phyloP scores from a whole-genome alignment of 139 green algal species.

The Raphidocelis subcapitata region DNA sequence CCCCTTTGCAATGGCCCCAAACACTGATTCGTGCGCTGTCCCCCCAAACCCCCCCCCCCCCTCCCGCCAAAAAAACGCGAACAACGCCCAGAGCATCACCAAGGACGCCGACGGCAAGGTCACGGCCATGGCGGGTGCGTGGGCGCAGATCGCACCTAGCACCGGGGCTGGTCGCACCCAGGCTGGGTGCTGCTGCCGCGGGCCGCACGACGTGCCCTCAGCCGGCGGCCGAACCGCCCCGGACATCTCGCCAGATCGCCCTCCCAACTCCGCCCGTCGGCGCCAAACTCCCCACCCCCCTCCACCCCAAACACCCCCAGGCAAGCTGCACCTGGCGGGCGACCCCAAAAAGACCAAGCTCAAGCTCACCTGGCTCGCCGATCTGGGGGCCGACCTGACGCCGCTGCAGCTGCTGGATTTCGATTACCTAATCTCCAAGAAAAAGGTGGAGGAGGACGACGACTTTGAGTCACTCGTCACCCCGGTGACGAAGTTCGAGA shows the following conservation, averaged over 20 bases:
- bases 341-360: slow-evolving; percentile 94
- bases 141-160: neutral
- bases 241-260: too few relatives aligned
- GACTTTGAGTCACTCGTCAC: slow-evolving; percentile 82
- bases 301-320: too few relatives aligned
- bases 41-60: neutral
- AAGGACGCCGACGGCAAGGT: slow-evolving; percentile 36
- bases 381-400: slow-evolving; percentile 36
- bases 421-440: slow-evolving; percentile 95
- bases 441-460: slow-evolving; percentile 93
- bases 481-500: slow-evolving; percentile 50
- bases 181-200: too few relatives aligned
- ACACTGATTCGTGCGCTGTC: too few relatives aligned
- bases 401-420: slow-evolving; percentile 75
- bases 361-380: slow-evolving; percentile 96
- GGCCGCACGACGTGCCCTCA: too few relatives aligned
- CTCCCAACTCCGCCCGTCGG: too few relatives aligned
- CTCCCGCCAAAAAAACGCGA: slow-evolving; percentile 29
- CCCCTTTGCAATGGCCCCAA: too few relatives aligned
- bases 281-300: too few relatives aligned
- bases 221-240: too few relatives aligned
- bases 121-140: slow-evolving; percentile 34
- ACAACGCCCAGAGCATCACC: slow-evolving; percentile 37
- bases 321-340: slow-evolving; percentile 83
- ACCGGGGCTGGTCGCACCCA: too few relatives aligned